Base-by-base conservation (phyloP, 164 flowering plant species). In the Vitis rupestris region DNA sequence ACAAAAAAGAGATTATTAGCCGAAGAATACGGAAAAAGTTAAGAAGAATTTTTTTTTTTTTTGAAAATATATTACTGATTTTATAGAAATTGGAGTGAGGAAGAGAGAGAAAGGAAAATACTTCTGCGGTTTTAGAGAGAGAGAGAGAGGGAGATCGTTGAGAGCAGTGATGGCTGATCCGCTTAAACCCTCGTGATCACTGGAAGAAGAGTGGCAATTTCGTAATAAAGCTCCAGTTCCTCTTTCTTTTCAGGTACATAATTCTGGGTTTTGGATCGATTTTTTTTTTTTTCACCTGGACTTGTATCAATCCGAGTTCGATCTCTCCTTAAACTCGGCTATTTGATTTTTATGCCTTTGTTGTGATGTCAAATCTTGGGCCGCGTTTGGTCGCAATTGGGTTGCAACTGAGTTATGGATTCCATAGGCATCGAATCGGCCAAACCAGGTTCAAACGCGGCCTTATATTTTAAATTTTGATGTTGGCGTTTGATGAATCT, bases 221-320 rank as follows among this genome's bases (percentile, higher is more conserved):
- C 56, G 56, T 10, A n/a, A 53, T n/a, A 10, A 53, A 53, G 56
- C 8, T 53, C 56, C 56, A 53, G n/a, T 51, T 51, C 44, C 8
- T 37, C 44, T 13, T 11, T 47, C 16, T 48, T 70, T 14, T 56
- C 53, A 70, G 73, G 73, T 70, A 63, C 30, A 54, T 13, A 8
- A 37, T 37, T 37, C 19, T 19, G 12, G 64, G n/a, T 70, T 63
- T 63, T 56, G 12, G 56, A 63, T 70, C 73, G 31, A 61, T 50
- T 50, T 68, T 53, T n/a, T n/a, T 11, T n/a, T 11, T n/a, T 11
- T n/a, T 11, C 56, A 53, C 15, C 2, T 4, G n/a, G 7, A 13
- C 15, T 13, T 13, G 15, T 53, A 53, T 53, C 44, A 37, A 37
- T 37, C 7, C 7, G 44, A 37, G 44, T 37, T 37, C 44, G 44